Base-by-base conservation (phyloP, 257 asterid species). In the Euphrasia confusa region DNA sequence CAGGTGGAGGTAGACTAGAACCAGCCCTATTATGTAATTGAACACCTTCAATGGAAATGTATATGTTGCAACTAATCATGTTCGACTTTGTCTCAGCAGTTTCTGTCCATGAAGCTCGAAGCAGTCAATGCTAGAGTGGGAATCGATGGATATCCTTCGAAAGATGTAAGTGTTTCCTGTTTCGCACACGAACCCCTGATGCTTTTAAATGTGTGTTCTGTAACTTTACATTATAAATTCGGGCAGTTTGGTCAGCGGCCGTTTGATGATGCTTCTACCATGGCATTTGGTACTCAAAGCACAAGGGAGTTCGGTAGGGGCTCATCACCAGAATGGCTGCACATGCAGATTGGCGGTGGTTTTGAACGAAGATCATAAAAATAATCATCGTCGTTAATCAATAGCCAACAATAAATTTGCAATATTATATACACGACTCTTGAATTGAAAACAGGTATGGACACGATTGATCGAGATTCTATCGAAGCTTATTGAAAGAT, bases 41-140 rank as follows among this genome's bases (percentile, higher is more conserved):
- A n/a, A n/a, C 12, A 2, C 15, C 0, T 45, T 45, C 52, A 45
- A 10, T 72, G 66, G 49, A 63, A 42, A 65, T 35, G 40, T 35
- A 7, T 40, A 62, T 28, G 24, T 21, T 21, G 64, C 55, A 40
- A 40, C 71, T 69, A 58, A 68, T 70, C 24, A 71, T 58, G 47
- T 13, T 59, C 61, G 60, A 15, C 56, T 14, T 59, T 76, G 68
- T 73, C 50, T 68, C 56, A 5, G 37, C 84, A 91, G 96, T 91
- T 88, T 73, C 80, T 91, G 52, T 88, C 98, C 1, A 86, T 88
- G 96, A 91, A 91, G 84, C 95, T 91, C 60, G 96, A 91, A 84
- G 86, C 92, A 53, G 95, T 91, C 58, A 86, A 84, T 74, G 75
- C 95, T 58, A 79, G 90, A 79, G 75, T 60, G 15, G 80, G 80